Evolutionary conservation across 768 basidiomycete genomes (phyloP).

Genomic region (Paxillus ammoniavirescens): DNA sequence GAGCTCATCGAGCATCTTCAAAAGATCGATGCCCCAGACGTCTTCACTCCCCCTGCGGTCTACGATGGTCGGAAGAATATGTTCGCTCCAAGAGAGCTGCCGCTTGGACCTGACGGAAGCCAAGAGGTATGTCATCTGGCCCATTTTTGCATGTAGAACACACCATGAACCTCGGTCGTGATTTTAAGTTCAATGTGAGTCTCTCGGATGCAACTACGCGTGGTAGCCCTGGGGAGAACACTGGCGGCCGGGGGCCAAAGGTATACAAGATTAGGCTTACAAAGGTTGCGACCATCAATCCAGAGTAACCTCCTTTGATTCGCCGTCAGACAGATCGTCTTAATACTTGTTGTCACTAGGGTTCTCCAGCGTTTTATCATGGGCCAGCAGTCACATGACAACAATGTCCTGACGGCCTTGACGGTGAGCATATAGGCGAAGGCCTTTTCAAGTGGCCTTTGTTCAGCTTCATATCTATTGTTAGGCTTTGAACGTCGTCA

Average conservation of each 20-base stretch:
- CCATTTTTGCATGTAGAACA: background rate
- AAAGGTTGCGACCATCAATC: constrained; percentile 58
- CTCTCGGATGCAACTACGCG: constrained; percentile 40
- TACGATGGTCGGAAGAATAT: constrained; percentile 83
- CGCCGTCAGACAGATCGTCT: constrained; percentile 22
- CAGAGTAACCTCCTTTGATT: constrained; percentile 38
- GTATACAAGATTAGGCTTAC: constrained; percentile 64
- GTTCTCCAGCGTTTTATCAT: constrained; percentile 61
- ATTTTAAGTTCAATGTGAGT: constrained; percentile 59
- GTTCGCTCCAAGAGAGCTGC: constrained; percentile 60
- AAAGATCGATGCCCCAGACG: constrained; percentile 48
- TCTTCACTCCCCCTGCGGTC: constrained; percentile 71
- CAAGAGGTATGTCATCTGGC: constrained; percentile 45
- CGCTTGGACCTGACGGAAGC: constrained; percentile 50
- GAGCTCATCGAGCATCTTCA: constrained; percentile 68
- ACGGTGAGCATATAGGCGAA: constrained; percentile 40
- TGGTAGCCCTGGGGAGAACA: constrained; percentile 32
- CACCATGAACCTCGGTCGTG: constrained; percentile 5
- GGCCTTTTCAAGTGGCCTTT: background rate
- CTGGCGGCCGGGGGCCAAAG: constrained; percentile 47
- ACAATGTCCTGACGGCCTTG: constrained; percentile 63
- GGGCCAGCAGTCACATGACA: constrained; percentile 68
- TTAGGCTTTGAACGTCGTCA: constrained; percentile 71
- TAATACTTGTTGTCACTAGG: constrained; percentile 35
- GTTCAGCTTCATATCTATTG: background rate